Evolutionary conservation across 2,329 filamentous ascomycete genomes (phyloP), one percentile per base, ranked within the genome.

Genomic region (Claviceps digitariae): DNA sequence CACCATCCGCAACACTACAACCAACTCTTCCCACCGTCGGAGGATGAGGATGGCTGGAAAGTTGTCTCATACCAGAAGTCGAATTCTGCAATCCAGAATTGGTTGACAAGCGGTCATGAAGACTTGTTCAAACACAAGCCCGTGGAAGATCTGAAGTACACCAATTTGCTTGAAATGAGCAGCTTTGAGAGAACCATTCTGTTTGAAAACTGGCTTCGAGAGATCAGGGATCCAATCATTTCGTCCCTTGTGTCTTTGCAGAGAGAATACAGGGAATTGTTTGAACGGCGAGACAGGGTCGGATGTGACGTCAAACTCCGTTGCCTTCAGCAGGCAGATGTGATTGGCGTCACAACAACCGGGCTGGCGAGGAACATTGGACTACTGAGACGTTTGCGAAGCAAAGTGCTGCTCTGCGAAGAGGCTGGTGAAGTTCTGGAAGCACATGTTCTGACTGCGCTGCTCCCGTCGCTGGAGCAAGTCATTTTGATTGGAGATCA

Each of bases 401-500:
- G 69, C 34, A 83, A 83, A 55, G 74, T 84, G 0, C 63, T 87
- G 17, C 62, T 87, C 1, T 84, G 79, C 36, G 83, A 87, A 61
- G 83, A 87, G 60, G 83, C 83, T 1, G 83, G 77, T 0, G 83
- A 87, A 56, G 78, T 87, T 0, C 68, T 86, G 34, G 84, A 87
- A 61, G 71, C 78, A 0, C 82, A 86, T 55, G 67, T 78, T 2
- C 62, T 86, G 1, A 78, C 79, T 0, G 74, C 82, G 0, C 62
- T 86, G 4, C 66, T 83, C 0, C 81, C 81, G 0, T 73, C 74
- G 0, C 62, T 84, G 0, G 74, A 86, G 61, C 82, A 87, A 54
- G 67, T 72, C 6, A 78, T 86, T 20, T 70, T 81, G 15, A 84
- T 85, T 41, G 81, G 82, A 0, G 82, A 85, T 58, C 81, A 84